These are phyloP conservation scores for Filobasidium wieringae DNA, from an alignment of 768 basidiomycete species.

Conservation along the genomic window DNA sequence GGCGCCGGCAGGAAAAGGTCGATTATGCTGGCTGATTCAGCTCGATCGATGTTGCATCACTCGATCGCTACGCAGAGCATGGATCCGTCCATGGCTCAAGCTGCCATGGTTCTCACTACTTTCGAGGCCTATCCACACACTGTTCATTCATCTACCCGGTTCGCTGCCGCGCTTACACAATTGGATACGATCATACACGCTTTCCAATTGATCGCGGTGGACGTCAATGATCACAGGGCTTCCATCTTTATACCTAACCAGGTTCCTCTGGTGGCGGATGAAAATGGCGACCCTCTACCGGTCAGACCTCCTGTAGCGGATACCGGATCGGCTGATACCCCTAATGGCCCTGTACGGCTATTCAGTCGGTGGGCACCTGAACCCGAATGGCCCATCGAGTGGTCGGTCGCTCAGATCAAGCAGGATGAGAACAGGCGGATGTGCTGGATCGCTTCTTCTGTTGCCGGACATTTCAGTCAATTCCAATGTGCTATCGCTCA, in stretches of 20 bases:
- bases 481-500: constrained; percentile 1
- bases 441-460: constrained; percentile 8
- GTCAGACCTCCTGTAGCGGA: not conserved
- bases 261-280: not conserved
- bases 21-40: constrained; percentile 8
- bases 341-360: not conserved
- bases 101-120: constrained; percentile 10
- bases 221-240: constrained; percentile 6
- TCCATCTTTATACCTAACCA: constrained; percentile 11
- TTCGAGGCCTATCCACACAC: constrained; percentile 14
- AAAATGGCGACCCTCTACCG: not conserved
- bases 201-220: constrained; percentile 10
- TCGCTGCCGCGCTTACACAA: constrained; percentile 2
- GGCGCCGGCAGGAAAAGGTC: constrained; percentile 1
- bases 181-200: constrained; percentile 11
- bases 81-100: constrained; percentile 13
- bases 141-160: constrained; percentile 3
- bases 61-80: constrained; percentile 15
- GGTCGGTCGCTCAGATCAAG: not conserved
- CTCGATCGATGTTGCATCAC: constrained; percentile 16
- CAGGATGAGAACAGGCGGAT: constrained; percentile 14
- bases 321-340: not conserved
- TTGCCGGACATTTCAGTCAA: constrained; percentile 7
- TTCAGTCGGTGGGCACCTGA: constrained; percentile 9
- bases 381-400: constrained; percentile 12